These are phyloP conservation scores for Diddensiella caesifluorescens DNA, from an alignment of 805 yeast species.

Conservation along the genomic window DNA sequence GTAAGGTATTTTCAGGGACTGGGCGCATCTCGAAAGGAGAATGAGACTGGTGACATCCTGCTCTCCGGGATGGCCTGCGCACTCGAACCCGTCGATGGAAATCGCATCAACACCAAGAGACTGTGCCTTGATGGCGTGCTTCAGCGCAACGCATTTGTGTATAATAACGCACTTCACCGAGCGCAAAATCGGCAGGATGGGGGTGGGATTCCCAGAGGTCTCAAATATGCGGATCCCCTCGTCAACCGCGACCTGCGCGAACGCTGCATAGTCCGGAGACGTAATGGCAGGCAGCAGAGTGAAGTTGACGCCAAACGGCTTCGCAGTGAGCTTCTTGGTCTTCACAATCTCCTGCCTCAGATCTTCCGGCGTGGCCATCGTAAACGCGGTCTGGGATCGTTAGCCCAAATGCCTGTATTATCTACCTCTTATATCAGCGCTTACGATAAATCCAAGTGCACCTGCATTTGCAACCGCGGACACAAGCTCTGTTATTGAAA, in stretches of 20 bases:
- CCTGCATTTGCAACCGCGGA: constrained; percentile 33
- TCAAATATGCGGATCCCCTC: constrained; percentile 32
- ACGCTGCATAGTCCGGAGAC: constrained; percentile 30
- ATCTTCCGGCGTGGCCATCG: constrained; percentile 29
- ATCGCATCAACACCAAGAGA: constrained; percentile 30
- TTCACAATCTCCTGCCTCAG: constrained; percentile 27
- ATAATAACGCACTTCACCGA: constrained; percentile 23
- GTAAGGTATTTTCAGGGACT: constrained; percentile 28
- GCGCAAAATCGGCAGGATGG: constrained; percentile 24
- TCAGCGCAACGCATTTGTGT: constrained; percentile 30
- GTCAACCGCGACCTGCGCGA: constrained; percentile 29
- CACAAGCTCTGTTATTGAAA: constrained; percentile 25
- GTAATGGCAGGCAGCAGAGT: constrained; percentile 31
- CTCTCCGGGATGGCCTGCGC: constrained; percentile 36
- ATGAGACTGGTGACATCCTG: constrained; percentile 29
- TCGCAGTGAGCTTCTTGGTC: constrained; percentile 21
- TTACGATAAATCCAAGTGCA: constrained; percentile 26
- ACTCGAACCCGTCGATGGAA: constrained; percentile 33
- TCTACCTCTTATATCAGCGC: neutral
- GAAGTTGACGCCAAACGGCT: constrained; percentile 32
- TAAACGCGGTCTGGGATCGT: constrained; percentile 25
- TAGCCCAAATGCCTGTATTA: neutral
- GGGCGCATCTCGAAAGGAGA: constrained; percentile 27
- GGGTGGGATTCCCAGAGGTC: constrained; percentile 32
- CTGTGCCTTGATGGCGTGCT: constrained; percentile 31